Percentiles rank a stretch among this genome's conserved stretches.
Conservation (phyloP, 192 early-diverging fungal genomes). For the Coemansia sp. region DNA sequence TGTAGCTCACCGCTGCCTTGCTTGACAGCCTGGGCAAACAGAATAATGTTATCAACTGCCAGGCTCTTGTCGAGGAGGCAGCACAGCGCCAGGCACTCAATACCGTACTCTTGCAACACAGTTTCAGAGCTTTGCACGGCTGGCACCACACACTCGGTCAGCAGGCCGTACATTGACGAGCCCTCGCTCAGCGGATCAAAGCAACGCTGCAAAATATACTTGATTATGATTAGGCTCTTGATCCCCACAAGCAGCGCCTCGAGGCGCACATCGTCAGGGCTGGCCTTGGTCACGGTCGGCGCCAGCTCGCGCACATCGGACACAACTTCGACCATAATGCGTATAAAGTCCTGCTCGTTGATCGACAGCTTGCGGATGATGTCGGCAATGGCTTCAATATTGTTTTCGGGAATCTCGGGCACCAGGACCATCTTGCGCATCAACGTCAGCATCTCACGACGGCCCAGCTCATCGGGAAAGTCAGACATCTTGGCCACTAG, state of each 20-base stretch:
- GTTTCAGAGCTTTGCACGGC: conserved; percentile 67
- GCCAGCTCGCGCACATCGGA: conserved; percentile 69
- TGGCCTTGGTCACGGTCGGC: conserved; percentile 27
- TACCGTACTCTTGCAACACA: conserved; percentile 70
- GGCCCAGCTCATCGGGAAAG: conserved; percentile 87
- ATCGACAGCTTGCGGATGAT: conserved; percentile 73
- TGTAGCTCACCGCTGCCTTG: conserved; percentile 58
- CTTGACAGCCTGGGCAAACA: conserved; percentile 69
- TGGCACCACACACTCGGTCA: conserved; percentile 72
- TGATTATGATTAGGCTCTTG: conserved; percentile 69
- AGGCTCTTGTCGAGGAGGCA: conserved; percentile 76
- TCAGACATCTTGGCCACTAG: conserved; percentile 74
- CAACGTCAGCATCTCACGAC: conserved; percentile 74
- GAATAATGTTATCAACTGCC: conserved; percentile 66
- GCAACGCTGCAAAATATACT: conserved; percentile 67
- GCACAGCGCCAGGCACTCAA: conserved; percentile 79
- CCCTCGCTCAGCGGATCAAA: conserved; percentile 69
- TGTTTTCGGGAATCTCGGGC: conserved; percentile 73
- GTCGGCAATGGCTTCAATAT: conserved; percentile 74
- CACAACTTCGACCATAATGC: conserved; percentile 79
- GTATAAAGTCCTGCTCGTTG: conserved; percentile 86
- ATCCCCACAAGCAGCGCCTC: conserved; percentile 60
- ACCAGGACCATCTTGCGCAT: conserved; percentile 77
- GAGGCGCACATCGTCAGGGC: conserved; percentile 36
- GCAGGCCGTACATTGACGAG: conserved; percentile 70